A percentile compares a stretch with the other conserved stretches of the same genome.
phyloP scores from a whole-genome alignment of 148 eudicot species.

The Camellia granthamiana region DNA sequence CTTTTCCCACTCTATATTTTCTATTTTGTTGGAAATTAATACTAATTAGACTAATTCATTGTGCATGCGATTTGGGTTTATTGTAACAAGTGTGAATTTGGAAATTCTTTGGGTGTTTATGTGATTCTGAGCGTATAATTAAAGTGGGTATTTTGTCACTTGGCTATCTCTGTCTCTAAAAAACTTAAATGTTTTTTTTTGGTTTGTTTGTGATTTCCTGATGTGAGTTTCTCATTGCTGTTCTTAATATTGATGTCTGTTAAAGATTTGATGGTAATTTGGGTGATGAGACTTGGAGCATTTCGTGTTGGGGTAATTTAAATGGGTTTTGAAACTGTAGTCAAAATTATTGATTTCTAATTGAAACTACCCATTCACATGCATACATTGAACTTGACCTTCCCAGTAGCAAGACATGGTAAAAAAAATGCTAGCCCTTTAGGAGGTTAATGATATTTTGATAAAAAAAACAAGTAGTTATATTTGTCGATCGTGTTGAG shows the following conservation, averaged over 20 bases:
- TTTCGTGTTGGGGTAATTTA: too few relatives aligned
- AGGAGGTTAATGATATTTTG: neutral
- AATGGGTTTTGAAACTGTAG: too few relatives aligned
- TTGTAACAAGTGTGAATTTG: neutral
- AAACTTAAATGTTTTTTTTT: neutral
- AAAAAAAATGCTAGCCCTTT: neutral
- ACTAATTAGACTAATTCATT: neutral
- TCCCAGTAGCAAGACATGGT: too few relatives aligned
- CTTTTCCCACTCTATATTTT: neutral
- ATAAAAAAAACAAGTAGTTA: neutral
- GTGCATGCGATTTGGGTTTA: neutral
- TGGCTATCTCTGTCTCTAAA: too few relatives aligned
- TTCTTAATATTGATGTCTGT: neutral
- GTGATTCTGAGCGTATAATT: too few relatives aligned
- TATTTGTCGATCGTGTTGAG: neutral
- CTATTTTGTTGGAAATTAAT: neutral
- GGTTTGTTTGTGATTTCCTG: too few relatives aligned
- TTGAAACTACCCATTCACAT: neutral
- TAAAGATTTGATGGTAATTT: neutral
- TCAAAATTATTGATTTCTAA: neutral
- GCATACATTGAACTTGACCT: neutral
- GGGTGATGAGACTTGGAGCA: neutral
- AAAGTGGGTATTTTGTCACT: too few relatives aligned
- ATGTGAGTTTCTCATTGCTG: neutral
- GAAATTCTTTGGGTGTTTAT: neutral